A percentile compares a stretch with the other conserved stretches of the same genome.
Conservation (phyloP, 2,329 filamentous ascomycete genomes). For the Aureobasidium subglaciale region DNA sequence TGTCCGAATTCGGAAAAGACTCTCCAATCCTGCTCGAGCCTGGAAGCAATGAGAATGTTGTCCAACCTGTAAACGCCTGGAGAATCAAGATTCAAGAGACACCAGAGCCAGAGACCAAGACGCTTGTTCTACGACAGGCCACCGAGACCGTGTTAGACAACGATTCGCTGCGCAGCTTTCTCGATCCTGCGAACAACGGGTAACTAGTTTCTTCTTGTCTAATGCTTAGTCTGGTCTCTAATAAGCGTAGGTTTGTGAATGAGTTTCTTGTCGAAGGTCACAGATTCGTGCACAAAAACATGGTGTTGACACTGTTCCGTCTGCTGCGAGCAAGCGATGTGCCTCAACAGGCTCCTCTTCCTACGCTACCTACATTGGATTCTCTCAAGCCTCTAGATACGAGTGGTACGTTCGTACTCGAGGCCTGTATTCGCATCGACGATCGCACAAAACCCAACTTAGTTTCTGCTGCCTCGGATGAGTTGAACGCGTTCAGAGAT, state of each 20-base stretch:
- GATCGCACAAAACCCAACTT: conserved; percentile 49
- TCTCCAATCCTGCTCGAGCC: background rate
- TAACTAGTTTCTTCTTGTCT: background rate
- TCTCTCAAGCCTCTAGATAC: conserved; percentile 47
- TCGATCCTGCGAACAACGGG: conserved; percentile 10
- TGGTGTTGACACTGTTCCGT: conserved; percentile 50
- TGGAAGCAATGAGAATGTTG: conserved; percentile 17
- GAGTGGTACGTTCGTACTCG: conserved; percentile 52
- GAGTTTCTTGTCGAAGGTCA: conserved; percentile 53
- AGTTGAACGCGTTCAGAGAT: conserved; percentile 49
- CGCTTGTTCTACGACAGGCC: conserved; percentile 14
- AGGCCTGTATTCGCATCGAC: conserved; percentile 51
- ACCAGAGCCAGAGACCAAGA: conserved; percentile 18
- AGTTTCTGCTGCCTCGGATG: conserved; percentile 47
- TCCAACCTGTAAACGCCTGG: conserved; percentile 7
- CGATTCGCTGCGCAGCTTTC: background rate
- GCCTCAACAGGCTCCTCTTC: conserved; percentile 27
- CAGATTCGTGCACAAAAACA: conserved; percentile 51
- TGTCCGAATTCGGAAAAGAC: conserved; percentile 30
- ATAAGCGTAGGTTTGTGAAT: conserved; percentile 43
- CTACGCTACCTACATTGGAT: conserved; percentile 36
- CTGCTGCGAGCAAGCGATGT: conserved; percentile 37
- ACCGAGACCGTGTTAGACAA: conserved; percentile 6
- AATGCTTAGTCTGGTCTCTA: conserved; percentile 17
- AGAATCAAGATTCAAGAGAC: conserved; percentile 15